These are phyloP conservation scores for Boletales sp. DNA, from an alignment of 768 basidiomycete species.

Conservation along the genomic window DNA sequence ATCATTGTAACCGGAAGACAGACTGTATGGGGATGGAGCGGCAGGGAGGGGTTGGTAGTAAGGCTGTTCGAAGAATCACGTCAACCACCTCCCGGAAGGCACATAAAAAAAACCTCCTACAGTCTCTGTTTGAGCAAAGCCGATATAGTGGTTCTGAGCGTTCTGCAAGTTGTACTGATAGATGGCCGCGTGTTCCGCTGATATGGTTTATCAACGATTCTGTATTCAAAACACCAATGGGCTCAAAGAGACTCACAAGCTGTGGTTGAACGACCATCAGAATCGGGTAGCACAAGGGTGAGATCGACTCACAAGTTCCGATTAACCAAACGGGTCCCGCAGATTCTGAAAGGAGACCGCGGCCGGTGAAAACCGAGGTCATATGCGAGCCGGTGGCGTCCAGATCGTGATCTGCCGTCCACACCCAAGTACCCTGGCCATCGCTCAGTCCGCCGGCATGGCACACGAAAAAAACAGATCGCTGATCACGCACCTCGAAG, in stretches of 20 bases:
- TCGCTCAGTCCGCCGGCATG: neutral
- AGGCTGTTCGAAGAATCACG: no score
- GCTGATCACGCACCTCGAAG: slow-evolving; percentile 48
- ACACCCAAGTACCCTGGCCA: slow-evolving; percentile 67
- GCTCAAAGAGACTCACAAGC: slow-evolving; percentile 16
- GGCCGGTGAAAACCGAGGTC: slow-evolving; percentile 56
- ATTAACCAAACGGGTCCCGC: slow-evolving; percentile 78
- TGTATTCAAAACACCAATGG: neutral
- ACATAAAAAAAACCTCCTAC: slow-evolving; percentile 19
- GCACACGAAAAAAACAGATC: neutral
- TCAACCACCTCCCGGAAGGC: no score
- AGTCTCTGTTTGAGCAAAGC: slow-evolving; percentile 50
- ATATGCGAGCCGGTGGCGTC: slow-evolving; percentile 52
- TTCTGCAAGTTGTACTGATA: slow-evolving; percentile 47
- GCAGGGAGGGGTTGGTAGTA: no score
- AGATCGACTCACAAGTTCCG: slow-evolving; percentile 45
- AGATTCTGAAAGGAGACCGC: slow-evolving; percentile 72
- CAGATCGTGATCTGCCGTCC: slow-evolving; percentile 67
- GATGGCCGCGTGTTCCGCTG: slow-evolving; percentile 44
- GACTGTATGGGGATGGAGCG: no score
- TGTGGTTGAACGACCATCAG: slow-evolving; percentile 9
- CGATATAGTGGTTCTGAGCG: slow-evolving; percentile 47
- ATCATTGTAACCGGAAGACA: no score
- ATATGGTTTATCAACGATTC: neutral
- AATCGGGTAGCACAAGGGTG: neutral